phyloP scores from a whole-genome alignment of 106 monocot species.

The Vanilla planifolia region DNA sequence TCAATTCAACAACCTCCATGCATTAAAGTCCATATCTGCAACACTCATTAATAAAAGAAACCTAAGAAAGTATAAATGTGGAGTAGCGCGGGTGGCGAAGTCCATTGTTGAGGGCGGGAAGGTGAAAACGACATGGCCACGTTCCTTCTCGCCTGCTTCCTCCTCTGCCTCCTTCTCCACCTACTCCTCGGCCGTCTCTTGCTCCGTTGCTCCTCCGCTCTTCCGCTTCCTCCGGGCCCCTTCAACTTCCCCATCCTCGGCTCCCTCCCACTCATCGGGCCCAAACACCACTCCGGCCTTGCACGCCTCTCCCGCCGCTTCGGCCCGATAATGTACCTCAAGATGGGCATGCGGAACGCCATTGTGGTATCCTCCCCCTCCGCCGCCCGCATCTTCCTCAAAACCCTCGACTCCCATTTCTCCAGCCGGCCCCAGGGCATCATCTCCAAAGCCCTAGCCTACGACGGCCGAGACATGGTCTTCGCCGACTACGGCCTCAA shows the following conservation, averaged over 20 bases:
- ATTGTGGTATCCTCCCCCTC: constrained; percentile 16
- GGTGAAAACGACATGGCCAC: not conserved
- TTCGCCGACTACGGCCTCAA: constrained; percentile 9
- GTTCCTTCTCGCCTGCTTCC: not conserved
- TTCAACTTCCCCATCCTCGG: constrained; percentile 6
- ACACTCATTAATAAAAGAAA: no score
- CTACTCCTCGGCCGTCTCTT: not conserved
- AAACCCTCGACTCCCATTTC: constrained; percentile 13
- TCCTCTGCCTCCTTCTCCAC: not conserved
- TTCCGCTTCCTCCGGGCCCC: constrained; percentile 13
- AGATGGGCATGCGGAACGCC: not conserved
- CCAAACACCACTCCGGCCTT: constrained; percentile 8
- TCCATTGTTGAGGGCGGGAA: no score
- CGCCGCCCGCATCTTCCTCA: constrained; percentile 16
- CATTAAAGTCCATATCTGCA: no score
- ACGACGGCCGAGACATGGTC: constrained; percentile 16
- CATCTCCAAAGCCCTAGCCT: constrained; percentile 9
- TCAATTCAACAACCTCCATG: no score
- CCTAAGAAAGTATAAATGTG: no score
- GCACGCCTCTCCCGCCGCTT: constrained; percentile 9
- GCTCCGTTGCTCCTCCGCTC: not conserved
- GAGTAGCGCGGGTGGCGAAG: no score
- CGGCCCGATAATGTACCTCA: constrained; percentile 22
- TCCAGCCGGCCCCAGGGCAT: constrained; percentile 8
- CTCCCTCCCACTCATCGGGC: constrained; percentile 15